Conservation (phyloP, 2,329 filamentous ascomycete genomes). For the Aspergillus vadensis region DNA sequence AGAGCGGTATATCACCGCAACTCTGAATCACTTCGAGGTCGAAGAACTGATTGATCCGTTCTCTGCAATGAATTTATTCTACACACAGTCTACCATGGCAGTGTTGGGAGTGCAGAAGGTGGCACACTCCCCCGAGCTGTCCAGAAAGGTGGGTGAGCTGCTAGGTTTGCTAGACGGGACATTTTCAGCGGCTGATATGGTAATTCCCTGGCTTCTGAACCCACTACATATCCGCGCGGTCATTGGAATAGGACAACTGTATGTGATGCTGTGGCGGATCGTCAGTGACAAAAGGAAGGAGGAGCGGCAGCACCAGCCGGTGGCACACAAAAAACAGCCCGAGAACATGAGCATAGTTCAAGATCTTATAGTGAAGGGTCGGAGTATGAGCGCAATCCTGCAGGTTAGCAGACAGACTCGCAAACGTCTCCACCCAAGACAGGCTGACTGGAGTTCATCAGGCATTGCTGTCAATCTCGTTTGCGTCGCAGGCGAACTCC, state of each 20-base stretch:
- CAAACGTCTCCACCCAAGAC: no score
- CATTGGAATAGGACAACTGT: neutral
- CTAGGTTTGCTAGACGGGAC: neutral
- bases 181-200: neutral
- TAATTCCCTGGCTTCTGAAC: neutral
- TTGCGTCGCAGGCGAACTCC: neutral
- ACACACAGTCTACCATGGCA: neutral
- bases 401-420: no score
- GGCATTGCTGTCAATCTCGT: neutral
- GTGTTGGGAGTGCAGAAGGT: neutral
- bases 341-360: neutral
- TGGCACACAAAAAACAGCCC: neutral
- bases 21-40: neutral
- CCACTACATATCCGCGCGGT: neutral
- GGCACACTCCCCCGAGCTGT: neutral
- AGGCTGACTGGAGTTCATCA: neutral
- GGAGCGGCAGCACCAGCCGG: neutral
- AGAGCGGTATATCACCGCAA: neutral
- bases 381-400: neutral
- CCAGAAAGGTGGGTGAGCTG: neutral
- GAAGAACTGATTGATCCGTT: neutral
- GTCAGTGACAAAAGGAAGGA: neutral
- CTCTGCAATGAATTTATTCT: neutral
- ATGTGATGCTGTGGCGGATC: neutral
- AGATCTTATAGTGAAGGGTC: neutral